A percentile compares a stretch with the other conserved stretches of the same genome.
phyloP scores from a whole-genome alignment of 352 stramenopile genomes.

The Globisporangium orthogonon region DNA sequence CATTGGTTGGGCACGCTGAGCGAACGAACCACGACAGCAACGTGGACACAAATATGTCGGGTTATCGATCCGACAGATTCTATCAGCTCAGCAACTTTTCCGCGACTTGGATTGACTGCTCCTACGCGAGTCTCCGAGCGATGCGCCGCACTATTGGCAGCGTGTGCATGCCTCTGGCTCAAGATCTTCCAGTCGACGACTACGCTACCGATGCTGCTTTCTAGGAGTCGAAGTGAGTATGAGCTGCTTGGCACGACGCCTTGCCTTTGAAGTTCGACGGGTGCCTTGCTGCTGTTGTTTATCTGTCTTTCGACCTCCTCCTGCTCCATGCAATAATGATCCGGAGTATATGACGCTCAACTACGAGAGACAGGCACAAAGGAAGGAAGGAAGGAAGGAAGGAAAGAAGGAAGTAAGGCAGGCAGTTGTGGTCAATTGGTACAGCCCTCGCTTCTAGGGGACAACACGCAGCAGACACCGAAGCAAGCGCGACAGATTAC shows the following conservation, averaged over 20 bases:
- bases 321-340: too few relatives aligned
- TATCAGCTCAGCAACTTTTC: not conserved
- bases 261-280: too few relatives aligned
- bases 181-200: too few relatives aligned
- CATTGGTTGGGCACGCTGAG: not conserved
- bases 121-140: not conserved
- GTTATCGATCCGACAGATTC: not conserved
- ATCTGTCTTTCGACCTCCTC: too few relatives aligned
- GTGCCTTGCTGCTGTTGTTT: too few relatives aligned
- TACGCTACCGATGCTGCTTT: too few relatives aligned
- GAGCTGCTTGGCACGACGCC: too few relatives aligned
- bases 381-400: too few relatives aligned
- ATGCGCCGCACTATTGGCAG: slow-evolving; percentile 4
- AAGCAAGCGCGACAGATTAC: slow-evolving; percentile 10
- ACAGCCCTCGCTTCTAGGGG: not conserved
- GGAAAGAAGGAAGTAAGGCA: too few relatives aligned
- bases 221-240: too few relatives aligned
- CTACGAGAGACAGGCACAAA: too few relatives aligned
- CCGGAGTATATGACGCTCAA: too few relatives aligned
- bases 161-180: not conserved
- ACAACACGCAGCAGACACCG: not conserved
- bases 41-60: not conserved
- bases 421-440: not conserved
- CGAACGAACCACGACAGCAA: not conserved
- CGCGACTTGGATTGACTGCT: slow-evolving; percentile 11